Conservation (phyloP, 2,329 filamentous ascomycete genomes). For the Talaromyces sp. region DNA sequence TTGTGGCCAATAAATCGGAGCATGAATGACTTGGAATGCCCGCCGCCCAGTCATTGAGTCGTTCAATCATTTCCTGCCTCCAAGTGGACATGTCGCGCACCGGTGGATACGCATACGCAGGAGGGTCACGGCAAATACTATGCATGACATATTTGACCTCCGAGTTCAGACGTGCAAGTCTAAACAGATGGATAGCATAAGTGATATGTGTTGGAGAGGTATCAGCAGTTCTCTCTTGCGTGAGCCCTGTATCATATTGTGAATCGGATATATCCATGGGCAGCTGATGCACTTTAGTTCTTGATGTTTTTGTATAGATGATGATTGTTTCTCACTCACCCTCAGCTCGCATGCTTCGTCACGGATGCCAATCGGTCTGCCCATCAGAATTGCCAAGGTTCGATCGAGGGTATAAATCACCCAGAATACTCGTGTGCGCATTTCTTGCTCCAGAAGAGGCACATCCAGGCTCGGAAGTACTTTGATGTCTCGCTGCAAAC, state of each 20-base stretch:
- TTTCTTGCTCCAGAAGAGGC: conserved; percentile 46
- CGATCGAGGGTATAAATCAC: conserved; percentile 48
- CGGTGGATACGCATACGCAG: conserved; percentile 45
- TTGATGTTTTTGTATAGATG: conserved; percentile 3
- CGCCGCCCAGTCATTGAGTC: conserved; percentile 36
- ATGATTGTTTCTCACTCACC: conserved; percentile 27
- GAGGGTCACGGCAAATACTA: conserved; percentile 44
- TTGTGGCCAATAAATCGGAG: neutral
- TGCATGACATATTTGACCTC: conserved; percentile 55
- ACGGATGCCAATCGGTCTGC: conserved; percentile 48
- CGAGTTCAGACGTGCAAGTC: conserved; percentile 41
- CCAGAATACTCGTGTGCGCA: conserved; percentile 53
- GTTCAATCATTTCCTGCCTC: conserved; percentile 39
- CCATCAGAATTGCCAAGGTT: conserved; percentile 51
- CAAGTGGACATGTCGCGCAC: conserved; percentile 42
- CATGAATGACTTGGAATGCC: conserved; percentile 26
- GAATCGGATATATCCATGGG: conserved; percentile 4
- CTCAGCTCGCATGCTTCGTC: conserved; percentile 52
- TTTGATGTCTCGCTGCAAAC: conserved; percentile 46
- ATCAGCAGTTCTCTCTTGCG: conserved; percentile 13
- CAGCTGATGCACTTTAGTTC: neutral
- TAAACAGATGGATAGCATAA: conserved; percentile 46
- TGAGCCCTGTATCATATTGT: conserved; percentile 8
- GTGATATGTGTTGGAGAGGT: conserved; percentile 27
- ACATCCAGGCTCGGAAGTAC: conserved; percentile 32